These are phyloP conservation scores for Syncephalastrum racemosum DNA, from an alignment of 371 early-diverging fungal species.

Conservation along the genomic window DNA sequence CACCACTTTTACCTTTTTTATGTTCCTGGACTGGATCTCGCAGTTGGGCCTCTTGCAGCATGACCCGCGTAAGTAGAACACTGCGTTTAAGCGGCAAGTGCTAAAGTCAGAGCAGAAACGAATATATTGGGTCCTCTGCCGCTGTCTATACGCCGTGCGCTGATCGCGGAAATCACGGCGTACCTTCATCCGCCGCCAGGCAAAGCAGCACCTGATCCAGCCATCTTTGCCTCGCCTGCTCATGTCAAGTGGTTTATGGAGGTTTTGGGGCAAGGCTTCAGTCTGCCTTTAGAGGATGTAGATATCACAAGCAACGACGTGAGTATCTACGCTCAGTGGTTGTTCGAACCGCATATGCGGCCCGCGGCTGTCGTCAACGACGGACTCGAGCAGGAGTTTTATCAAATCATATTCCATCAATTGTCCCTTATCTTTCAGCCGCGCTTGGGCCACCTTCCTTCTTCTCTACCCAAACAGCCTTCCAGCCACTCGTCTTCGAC, in stretches of 20 bases:
- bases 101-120: conserved; percentile 45
- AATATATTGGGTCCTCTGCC: conserved; percentile 69
- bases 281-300: conserved; percentile 76
- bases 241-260: conserved; percentile 88
- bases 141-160: conserved; percentile 55
- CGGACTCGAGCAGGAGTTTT: conserved; percentile 42
- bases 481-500: conserved; percentile 11
- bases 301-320: conserved; percentile 64
- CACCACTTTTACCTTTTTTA: conserved; percentile 20
- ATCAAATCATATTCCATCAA: conserved; percentile 73
- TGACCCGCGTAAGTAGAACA: conserved; percentile 58
- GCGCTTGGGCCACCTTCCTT: conserved; percentile 30
- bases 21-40: conserved; percentile 74
- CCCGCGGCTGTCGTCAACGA: conserved; percentile 60
- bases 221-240: conserved; percentile 58
- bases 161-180: conserved; percentile 66
- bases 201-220: conserved; percentile 48
- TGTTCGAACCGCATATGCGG: conserved; percentile 63
- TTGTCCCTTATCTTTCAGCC: conserved; percentile 73
- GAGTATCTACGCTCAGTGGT: conserved; percentile 74
- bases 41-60: conserved; percentile 66
- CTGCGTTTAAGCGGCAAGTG: neutral
- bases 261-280: conserved; percentile 80
- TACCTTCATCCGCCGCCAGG: conserved; percentile 46
- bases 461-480: conserved; percentile 4